Evolutionary conservation across 176 grass and related monocot species (phyloP).

Genomic region (Carex scoparia): DNA sequence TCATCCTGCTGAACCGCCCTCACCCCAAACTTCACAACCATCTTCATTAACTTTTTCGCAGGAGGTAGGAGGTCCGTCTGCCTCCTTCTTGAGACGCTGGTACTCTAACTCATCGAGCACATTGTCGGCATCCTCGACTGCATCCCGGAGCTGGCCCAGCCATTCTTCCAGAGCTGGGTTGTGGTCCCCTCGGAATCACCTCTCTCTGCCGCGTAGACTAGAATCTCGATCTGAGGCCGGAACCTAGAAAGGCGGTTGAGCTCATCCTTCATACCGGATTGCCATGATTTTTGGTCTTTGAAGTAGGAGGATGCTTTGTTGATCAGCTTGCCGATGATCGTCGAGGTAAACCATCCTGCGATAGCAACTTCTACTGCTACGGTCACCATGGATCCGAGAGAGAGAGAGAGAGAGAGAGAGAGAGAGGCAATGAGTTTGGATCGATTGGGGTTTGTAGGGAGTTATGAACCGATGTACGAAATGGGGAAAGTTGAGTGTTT

Average conservation of each 20-base stretch:
- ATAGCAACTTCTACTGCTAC: too few species aligned
- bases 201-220: neutral
- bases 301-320: neutral
- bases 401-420: neutral
- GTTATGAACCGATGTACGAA: too few species aligned
- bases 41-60: too few species aligned
- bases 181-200: neutral
- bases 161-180: neutral
- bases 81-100: neutral
- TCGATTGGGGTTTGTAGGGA: neutral
- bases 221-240: neutral
- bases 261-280: neutral
- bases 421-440: neutral
- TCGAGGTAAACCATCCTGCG: neutral
- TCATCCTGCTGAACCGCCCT: neutral
- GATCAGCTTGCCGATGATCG: neutral
- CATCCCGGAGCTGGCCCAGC: constrained; percentile 18
- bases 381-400: too few species aligned
- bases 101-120: constrained; percentile 29
- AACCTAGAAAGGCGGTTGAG: neutral
- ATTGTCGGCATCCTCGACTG: neutral
- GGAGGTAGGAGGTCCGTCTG: neutral
- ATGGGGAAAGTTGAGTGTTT: too few species aligned
- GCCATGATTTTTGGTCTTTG: constrained; percentile 11
- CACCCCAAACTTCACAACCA: neutral